Base-by-base conservation (phyloP, 441 rosid species). In the Isatis lusitanica region DNA sequence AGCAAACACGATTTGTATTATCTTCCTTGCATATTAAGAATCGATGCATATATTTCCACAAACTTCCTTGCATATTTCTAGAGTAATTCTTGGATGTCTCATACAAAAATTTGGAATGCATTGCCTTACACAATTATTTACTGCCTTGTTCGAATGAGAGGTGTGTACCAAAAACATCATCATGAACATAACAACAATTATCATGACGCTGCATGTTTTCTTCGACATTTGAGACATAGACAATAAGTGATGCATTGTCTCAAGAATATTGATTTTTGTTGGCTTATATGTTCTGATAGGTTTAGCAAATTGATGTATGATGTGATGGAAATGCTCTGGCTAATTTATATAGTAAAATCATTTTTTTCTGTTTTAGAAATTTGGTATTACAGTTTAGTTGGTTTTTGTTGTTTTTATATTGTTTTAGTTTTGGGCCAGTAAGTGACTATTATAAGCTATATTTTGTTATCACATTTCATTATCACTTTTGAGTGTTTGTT, bases 101-200 rank as follows among this genome's bases (percentile, higher is more conserved):
- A 66, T 66, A 50, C 70, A 66, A 52, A 52, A 67, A 7, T 67
- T 67, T 52, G 71, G 71, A 51, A 52, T 67, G 16, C 62, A 66
- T 52, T 66, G 24, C 38, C 8, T 66, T 40, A 15, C 51, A 9
- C 61, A 66, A 7, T 24, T 28, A 68, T 56, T 55, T 2, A 53
- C 1, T 40, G 52, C 31, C 30, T 68, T 68, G 50, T 55, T 11
- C 8, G 51, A 53, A 16, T 40, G 52, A 40, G 63, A 68, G 9
- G 42, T 53, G 6, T 55, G 63, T 30, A 53, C 52, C 63, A 15
- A 40, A 66, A 53, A 5, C 30, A 53, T 10, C 42, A 67, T 39
- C 40, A 40, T 39, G 39, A 56, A 31, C 40, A 55, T 55, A 55
- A 3, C 18, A n/a, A 53, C 7, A 9, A 24, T 24, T 26, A 52